Conservation (phyloP, 164 flowering plant genomes). For the Santalum album region DNA sequence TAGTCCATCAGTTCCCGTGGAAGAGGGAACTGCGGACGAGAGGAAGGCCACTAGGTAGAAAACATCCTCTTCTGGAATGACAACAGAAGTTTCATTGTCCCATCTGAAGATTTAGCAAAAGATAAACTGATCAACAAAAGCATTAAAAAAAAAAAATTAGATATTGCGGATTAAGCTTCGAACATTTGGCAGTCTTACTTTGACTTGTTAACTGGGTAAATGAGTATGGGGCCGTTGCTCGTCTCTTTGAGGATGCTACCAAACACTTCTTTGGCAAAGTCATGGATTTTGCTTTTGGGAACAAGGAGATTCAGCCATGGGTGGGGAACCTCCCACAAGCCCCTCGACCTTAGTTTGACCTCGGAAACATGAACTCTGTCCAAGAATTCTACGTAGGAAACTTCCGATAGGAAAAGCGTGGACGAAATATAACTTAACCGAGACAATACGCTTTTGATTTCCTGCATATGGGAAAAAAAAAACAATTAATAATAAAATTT, state of each 20-base stretch:
- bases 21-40: conserved; percentile 45
- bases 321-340: conserved; percentile 58
- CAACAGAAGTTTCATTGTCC: conserved; percentile 58
- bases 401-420: conserved; percentile 27
- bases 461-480: conserved; percentile 25
- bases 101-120: conserved; percentile 32
- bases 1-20: conserved; percentile 36
- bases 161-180: background rate
- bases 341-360: conserved; percentile 38
- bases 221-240: conserved; percentile 50
- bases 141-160: background rate
- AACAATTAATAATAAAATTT: background rate
- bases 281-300: conserved; percentile 40
- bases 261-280: conserved; percentile 39
- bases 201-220: conserved; percentile 54
- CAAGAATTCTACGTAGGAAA: conserved; percentile 39
- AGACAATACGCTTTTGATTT: conserved; percentile 27
- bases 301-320: conserved; percentile 33
- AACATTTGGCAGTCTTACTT: conserved; percentile 22
- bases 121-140: background rate
- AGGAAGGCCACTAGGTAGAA: conserved; percentile 60
- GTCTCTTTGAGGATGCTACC: conserved; percentile 36
- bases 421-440: conserved; percentile 24
- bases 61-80: conserved; percentile 48
- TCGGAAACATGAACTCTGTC: conserved; percentile 54